A percentile compares a stretch with the other conserved stretches of the same genome.
phyloP scores from a whole-genome alignment of 2,329 filamentous ascomycete genomes.

The Penicillium crustosum region DNA sequence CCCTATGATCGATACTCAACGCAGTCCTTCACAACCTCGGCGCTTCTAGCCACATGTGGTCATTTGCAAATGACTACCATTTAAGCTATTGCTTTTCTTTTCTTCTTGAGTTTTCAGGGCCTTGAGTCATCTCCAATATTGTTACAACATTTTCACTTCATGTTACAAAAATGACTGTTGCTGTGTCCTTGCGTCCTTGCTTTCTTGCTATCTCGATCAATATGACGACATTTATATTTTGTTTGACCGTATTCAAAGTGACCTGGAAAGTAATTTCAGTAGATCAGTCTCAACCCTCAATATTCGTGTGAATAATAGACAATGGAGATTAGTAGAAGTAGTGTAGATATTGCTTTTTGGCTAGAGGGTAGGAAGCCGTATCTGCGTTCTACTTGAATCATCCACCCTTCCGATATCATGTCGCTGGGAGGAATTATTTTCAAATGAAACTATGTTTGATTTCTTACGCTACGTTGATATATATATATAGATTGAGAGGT shows the following conservation, averaged over 20 bases:
- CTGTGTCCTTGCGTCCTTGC: neutral
- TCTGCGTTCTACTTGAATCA: neutral
- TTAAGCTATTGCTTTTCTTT: neutral
- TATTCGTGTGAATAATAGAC: neutral
- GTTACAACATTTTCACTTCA: too few species aligned
- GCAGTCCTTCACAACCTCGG: neutral
- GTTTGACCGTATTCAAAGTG: neutral
- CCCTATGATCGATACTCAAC: neutral
- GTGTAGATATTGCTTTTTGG: neutral
- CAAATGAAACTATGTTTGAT: neutral
- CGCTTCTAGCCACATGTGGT: neutral
- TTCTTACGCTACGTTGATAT: neutral
- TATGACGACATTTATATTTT: neutral
- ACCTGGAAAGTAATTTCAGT: neutral
- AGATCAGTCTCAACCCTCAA: too few species aligned
- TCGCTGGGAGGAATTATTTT: neutral
- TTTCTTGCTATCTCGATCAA: neutral
- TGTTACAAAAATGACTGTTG: neutral
- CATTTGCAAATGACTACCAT: too few species aligned
- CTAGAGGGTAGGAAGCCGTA: neutral
- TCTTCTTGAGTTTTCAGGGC: neutral
- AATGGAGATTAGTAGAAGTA: neutral
- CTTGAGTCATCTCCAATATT: neutral
- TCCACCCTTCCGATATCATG: neutral
- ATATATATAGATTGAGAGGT: neutral